Evolutionary conservation across 2,329 filamentous ascomycete genomes (phyloP), one percentile per base, ranked within the genome.

Genomic region (Ceratocystis albifundus): DNA sequence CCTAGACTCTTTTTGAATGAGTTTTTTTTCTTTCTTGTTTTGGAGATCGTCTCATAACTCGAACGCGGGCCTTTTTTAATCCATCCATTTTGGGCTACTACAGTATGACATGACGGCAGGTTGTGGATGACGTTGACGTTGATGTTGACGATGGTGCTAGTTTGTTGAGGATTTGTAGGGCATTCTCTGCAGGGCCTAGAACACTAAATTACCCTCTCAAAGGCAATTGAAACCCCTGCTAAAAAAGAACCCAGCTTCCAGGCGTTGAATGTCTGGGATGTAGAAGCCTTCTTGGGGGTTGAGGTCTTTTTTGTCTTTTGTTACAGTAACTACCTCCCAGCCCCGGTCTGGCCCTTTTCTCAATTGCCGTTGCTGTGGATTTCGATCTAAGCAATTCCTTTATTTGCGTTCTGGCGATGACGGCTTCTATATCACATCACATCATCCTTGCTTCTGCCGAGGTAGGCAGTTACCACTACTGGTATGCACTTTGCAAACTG

Each of bases 361-460:
- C 25, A 59, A 36, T 59, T 59, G 55, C 25, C 28, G 55, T 59
- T 59, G 55, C 55, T 15, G 28, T 59, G 30, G 30, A 50, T 22
- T 67, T 61, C 55, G 2, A n/a, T 59, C 36, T n/a, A 25, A 8
- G 55, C 55, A 59, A 36, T 30, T 59, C 28, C 22, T 57, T 15
- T 57, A 30, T 30, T 32, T 57, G 48, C 6, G n/a, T 15, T 15
- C 36, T 41, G 10, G 36, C 36, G 36, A 41, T 41, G 36, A 41
- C 36, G 36, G 36, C 3, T 20, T 22, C 48, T 20, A 12, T 3
- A 28, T 15, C 48, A 36, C 55, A 57, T 50, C 44, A 45, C 45
- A 55, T 28, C 10, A 67, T 67, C 62, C 62, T 50, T 67, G 66
- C 46, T 17, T 22, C 45, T 46, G 53, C 65, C 36, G 62, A 65